phyloP scores from a whole-genome alignment of 2,329 filamentous ascomycete species.

The Xylaria arbuscula region DNA sequence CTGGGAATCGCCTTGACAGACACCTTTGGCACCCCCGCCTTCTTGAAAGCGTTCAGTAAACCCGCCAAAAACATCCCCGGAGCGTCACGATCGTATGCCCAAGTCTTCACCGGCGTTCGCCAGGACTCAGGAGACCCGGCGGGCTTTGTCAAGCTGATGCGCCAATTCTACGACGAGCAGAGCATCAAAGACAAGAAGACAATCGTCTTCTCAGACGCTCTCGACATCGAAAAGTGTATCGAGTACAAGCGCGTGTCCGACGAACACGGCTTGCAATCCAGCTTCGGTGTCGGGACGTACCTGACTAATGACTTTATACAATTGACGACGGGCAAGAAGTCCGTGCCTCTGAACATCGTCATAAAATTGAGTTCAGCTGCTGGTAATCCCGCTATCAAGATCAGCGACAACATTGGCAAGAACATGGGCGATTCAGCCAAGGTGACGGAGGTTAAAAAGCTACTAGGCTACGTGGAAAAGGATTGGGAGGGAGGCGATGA shows the following conservation, averaged over 20 bases:
- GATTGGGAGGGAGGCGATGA: conserved; percentile 88
- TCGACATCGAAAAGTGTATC: conserved; percentile 90
- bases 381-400: conserved; percentile 87
- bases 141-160: conserved; percentile 81
- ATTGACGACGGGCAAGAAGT: conserved; percentile 79
- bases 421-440: conserved; percentile 89
- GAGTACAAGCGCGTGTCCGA: conserved; percentile 90
- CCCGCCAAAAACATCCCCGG: conserved; percentile 62
- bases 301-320: conserved; percentile 94
- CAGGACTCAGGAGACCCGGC: conserved; percentile 91
- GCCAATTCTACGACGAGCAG: conserved; percentile 80
- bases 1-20: conserved; percentile 92
- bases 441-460: conserved; percentile 84
- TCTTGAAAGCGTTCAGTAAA: conserved; percentile 84
- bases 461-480: conserved; percentile 87
- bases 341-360: conserved; percentile 93
- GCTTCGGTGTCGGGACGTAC: conserved; percentile 95
- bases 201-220: conserved; percentile 94
- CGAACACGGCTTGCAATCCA: conserved; percentile 81
- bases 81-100: conserved; percentile 74
- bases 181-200: conserved; percentile 84
- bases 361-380: conserved; percentile 92
- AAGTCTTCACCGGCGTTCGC: conserved; percentile 84
- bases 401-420: conserved; percentile 91
- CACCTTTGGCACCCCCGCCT: conserved; percentile 92